Evolutionary conservation across 257 asterid species (phyloP).

Genomic region (Nicotiana sylvestris): DNA sequence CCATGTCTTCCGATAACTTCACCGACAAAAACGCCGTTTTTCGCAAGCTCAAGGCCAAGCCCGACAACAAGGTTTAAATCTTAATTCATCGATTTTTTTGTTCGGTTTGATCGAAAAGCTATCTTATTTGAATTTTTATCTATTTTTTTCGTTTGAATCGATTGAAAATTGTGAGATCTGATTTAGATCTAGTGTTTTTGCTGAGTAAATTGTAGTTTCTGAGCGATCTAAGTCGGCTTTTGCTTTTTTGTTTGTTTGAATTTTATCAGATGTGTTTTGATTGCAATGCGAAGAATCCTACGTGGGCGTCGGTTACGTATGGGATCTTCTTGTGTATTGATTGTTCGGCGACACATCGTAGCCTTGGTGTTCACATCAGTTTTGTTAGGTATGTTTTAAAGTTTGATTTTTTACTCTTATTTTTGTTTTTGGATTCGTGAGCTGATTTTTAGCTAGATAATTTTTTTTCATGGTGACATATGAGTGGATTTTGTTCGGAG

Average conservation of each 20-base stretch:
- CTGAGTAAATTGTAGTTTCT: conserved; percentile 33
- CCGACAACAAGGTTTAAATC: conserved; percentile 73
- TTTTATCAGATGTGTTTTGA: conserved; percentile 85
- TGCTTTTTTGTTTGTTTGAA: neutral
- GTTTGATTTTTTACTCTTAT: neutral
- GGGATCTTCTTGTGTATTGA: conserved; percentile 96
- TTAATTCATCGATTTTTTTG: neutral
- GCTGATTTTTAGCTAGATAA: neutral
- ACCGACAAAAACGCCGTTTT: conserved; percentile 79
- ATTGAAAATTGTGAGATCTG: conserved; percentile 51
- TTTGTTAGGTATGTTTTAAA: conserved; percentile 61
- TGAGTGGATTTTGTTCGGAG: neutral
- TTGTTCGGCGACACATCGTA: conserved; percentile 90
- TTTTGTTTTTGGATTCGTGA: neutral
- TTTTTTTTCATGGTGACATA: neutral
- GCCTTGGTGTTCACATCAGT: conserved; percentile 95
- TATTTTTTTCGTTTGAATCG: neutral
- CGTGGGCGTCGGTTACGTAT: conserved; percentile 98
- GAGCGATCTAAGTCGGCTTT: neutral
- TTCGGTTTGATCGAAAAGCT: neutral
- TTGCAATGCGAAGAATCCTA: conserved; percentile 91
- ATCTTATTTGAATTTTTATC: neutral
- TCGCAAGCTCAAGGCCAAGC: conserved; percentile 82
- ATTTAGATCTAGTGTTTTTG: conserved; percentile 20
- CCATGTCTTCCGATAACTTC: conserved; percentile 71